A percentile compares a stretch with the other conserved stretches of the same genome.
Evolutionary conservation across 1,139 yeast species (phyloP).

Genomic region (Blastobotrys serpentis): DNA sequence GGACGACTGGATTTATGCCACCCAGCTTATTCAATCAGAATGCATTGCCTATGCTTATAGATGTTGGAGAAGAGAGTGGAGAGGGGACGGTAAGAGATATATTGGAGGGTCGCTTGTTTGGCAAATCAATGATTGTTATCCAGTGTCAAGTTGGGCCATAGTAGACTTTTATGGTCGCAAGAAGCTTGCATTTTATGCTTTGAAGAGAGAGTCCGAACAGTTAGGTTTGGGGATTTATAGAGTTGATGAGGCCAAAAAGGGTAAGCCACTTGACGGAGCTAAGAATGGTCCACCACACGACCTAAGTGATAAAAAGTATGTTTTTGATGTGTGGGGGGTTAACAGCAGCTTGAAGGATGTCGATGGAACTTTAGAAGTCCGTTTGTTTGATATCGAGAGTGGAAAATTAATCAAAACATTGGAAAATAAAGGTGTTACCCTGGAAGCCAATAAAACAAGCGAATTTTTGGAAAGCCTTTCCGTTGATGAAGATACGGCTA

Average conservation of each 20-base stretch:
- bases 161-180: constrained; percentile 45
- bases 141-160: constrained; percentile 49
- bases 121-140: constrained; percentile 57
- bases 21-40: constrained; percentile 52
- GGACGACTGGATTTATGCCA: constrained; percentile 47
- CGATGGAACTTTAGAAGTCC: constrained; percentile 36
- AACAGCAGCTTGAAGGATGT: constrained; percentile 35
- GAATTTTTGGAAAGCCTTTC: constrained; percentile 31
- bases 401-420: constrained; percentile 34
- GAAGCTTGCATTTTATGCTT: constrained; percentile 48
- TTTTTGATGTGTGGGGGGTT: constrained; percentile 47
- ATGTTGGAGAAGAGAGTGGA: constrained; percentile 50
- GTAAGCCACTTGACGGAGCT: constrained; percentile 15
- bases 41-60: constrained; percentile 49
- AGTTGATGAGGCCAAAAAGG: constrained; percentile 26
- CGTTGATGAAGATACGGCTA: constrained; percentile 32
- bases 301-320: constrained; percentile 31
- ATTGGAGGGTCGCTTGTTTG: constrained; percentile 49
- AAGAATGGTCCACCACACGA: constrained; percentile 30
- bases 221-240: constrained; percentile 43
- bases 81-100: constrained; percentile 38
- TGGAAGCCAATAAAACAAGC: constrained; percentile 41
- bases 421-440: constrained; percentile 24
- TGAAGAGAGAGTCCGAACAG: constrained; percentile 46
- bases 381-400: constrained; percentile 38